Percentiles rank a stretch among this genome's conserved stretches.
Evolutionary conservation across 345 rosid species (phyloP).

Genomic region (Brassica juncea): DNA sequence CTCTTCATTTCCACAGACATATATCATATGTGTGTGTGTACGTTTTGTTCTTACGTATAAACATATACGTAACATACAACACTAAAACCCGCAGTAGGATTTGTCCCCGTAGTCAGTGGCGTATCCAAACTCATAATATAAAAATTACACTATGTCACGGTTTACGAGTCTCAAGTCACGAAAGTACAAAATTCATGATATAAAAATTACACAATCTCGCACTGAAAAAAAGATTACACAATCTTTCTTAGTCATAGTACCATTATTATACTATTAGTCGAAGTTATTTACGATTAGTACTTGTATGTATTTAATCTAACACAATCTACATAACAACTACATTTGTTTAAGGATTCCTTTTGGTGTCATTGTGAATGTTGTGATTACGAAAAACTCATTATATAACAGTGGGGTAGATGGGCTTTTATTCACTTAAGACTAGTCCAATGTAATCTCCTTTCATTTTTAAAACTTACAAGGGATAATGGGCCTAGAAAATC

Average conservation of each 20-base stretch:
- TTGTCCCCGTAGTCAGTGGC: background rate
- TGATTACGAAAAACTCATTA: background rate
- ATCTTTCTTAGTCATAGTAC: background rate
- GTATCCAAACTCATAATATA: background rate
- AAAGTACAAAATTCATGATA: background rate
- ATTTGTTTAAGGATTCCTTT: background rate
- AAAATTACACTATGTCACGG: background rate
- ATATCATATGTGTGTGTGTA: background rate
- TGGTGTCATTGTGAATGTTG: background rate
- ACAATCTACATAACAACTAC: background rate
- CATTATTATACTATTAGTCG: background rate
- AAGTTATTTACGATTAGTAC: background rate
- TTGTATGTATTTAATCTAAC: background rate
- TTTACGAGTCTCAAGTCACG: background rate
- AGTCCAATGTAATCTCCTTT: background rate
- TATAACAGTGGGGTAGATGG: background rate
- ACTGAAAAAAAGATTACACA: background rate
- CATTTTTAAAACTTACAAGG: background rate
- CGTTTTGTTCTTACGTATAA: background rate
- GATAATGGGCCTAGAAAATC: conserved; percentile 4
- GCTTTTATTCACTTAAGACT: background rate
- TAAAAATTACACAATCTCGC: background rate
- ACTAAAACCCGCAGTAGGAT: background rate
- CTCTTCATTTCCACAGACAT: conserved; percentile 11
- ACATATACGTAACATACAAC: background rate